Base-by-base conservation (phyloP, 1,284 basidiomycete species). In the Microbotryum saponariae region DNA sequence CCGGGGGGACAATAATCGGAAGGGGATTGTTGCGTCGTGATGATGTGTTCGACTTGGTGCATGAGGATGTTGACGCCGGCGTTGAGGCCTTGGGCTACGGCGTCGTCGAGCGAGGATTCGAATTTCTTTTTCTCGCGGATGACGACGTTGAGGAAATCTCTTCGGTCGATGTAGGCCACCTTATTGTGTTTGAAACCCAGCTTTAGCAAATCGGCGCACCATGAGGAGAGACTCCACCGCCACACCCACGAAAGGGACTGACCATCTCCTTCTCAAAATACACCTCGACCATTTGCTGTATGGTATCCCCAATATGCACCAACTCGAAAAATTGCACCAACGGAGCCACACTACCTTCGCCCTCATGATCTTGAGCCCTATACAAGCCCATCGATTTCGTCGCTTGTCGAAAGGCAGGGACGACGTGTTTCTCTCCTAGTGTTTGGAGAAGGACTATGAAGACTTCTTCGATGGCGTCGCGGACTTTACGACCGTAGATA, bases 181-280 rank as follows among this genome's bases (percentile, higher is more conserved):
- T 27, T 27, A 1, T 27, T 27, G 27, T 27, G 27, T 27, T 27
- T 27, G 1, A 6, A 27, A 27, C 4, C 27, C 27, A 27, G 27
- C 27, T 27, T 27, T 1, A 27, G 27, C 27, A 27, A 27, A 27
- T 27, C 27, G 27, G 27, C 27, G 27, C 5, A 27, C 6, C 27
- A 27, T 27, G 27, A 54, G 12, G 14, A 10, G 16, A 31, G 3
- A 31, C 60, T 20, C 49, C 31, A 37, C 70, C 60, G 37, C 20
- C 20, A n/a, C 20, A 25, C 20, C 25, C 31, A 55, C 21, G 14
- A 27, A 27, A 31, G 31, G 18, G 23, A 67, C 80, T 31, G 59
- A 88, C 89, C 73, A 97, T 78, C 72, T 96, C 93, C 73, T 93
- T 93, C 73, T 97, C 92, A 73, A 93, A 98, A 76, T 94, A 98